These are phyloP conservation scores for Pisolithus orientalis DNA, from an alignment of 768 basidiomycete genomes.

Conservation along the genomic window DNA sequence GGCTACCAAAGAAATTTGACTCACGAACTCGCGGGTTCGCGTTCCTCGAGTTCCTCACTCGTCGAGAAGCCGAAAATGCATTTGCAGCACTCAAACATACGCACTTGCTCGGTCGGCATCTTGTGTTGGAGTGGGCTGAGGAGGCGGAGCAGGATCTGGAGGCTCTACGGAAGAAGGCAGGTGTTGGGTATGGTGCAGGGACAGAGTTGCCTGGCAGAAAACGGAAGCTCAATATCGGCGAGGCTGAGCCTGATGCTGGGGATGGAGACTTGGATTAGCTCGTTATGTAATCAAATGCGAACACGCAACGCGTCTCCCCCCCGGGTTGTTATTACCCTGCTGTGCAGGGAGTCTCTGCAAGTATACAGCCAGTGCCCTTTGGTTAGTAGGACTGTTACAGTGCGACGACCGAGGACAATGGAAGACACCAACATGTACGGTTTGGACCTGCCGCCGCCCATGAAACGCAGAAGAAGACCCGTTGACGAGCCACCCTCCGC, in stretches of 20 bases:
- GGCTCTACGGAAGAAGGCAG: slow-evolving; percentile 69
- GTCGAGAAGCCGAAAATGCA: slow-evolving; percentile 86
- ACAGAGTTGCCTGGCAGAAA: slow-evolving; percentile 69
- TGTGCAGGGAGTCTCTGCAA: too few relatives aligned
- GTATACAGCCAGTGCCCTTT: too few relatives aligned
- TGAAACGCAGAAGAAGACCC: slow-evolving; percentile 4
- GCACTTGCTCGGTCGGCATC: slow-evolving; percentile 91
- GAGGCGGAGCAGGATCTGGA: slow-evolving; percentile 78
- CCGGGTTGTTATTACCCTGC: too few relatives aligned
- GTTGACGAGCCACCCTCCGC: not conserved
- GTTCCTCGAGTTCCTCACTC: slow-evolving; percentile 89
- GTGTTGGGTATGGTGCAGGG: slow-evolving; percentile 68
- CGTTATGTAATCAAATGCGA: too few relatives aligned
- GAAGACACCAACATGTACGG: not conserved
- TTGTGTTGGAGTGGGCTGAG: slow-evolving; percentile 92
- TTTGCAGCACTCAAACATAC: slow-evolving; percentile 85
- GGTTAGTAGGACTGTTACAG: too few relatives aligned
- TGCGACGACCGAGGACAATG: not conserved
- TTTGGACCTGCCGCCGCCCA: slow-evolving; percentile 2
- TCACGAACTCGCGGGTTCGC: slow-evolving; percentile 89
- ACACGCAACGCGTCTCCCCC: too few relatives aligned
- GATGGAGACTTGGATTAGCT: slow-evolving; percentile 1
- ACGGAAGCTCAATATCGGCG: slow-evolving; percentile 57
- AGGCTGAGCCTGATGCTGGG: slow-evolving; percentile 27
- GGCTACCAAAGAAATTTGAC: slow-evolving; percentile 89